Evolutionary conservation across 139 green algal species (phyloP).

Genomic region (Chlorella sp.): DNA sequence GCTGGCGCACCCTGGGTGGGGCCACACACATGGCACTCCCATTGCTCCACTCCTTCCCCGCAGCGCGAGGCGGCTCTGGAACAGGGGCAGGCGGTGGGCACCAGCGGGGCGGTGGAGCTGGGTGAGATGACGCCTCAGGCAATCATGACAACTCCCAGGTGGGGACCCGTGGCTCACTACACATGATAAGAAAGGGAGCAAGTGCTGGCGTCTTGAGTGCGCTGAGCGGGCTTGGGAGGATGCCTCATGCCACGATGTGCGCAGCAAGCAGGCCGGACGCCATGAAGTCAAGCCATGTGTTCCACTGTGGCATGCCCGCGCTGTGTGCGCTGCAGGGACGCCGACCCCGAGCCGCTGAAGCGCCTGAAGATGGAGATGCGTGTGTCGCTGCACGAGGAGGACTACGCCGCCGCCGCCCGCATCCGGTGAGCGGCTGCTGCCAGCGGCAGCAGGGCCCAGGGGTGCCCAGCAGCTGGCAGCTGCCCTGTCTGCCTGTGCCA

Average conservation of each 20-base stretch:
- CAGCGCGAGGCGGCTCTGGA: slow-evolving; percentile 3
- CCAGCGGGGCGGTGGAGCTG: background rate
- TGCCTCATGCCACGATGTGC: too few species aligned
- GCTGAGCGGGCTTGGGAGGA: too few species aligned
- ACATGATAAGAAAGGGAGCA: too few species aligned
- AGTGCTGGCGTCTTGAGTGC: too few species aligned
- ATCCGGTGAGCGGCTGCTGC: background rate
- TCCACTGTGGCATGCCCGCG: too few species aligned
- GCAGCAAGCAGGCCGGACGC: too few species aligned
- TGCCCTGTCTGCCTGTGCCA: background rate
- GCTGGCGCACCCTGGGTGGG: too few species aligned
- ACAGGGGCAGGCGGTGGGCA: background rate
- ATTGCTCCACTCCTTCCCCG: too few species aligned
- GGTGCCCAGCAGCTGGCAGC: background rate
- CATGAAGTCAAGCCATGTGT: too few species aligned
- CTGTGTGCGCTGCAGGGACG: background rate
- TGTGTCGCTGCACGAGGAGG: slow-evolving; percentile 62
- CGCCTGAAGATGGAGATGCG: slow-evolving; percentile 76
- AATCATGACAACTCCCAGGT: slow-evolving; percentile 26
- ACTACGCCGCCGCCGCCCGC: slow-evolving; percentile 50
- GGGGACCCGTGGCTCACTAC: too few species aligned
- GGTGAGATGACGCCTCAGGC: background rate
- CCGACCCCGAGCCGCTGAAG: slow-evolving; percentile 69
- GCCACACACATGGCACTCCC: too few species aligned
- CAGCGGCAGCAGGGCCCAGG: background rate